Conservation (phyloP, 23 red algal species). For the Cyanidium caldarium region DNA sequence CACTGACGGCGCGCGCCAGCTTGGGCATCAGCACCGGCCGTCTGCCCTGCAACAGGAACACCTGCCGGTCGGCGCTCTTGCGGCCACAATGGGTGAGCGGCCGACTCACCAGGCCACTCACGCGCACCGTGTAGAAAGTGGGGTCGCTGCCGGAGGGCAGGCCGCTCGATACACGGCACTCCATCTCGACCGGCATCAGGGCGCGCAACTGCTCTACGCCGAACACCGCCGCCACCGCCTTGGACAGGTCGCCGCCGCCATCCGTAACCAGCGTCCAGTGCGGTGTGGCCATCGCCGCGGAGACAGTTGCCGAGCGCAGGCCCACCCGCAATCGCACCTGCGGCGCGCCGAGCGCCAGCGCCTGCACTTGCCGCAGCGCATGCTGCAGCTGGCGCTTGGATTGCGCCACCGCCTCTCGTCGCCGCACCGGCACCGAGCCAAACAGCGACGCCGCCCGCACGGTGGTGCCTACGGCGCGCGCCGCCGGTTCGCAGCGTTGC, state of each 20-base stretch:
- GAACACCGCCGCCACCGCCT: slow-evolving; percentile 4
- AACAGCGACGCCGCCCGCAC: slow-evolving; percentile 41
- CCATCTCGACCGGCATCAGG: not conserved
- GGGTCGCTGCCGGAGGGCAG: too few relatives aligned
- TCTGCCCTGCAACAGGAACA: slow-evolving; percentile 27
- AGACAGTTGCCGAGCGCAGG: too few relatives aligned
- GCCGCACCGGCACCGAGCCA: slow-evolving; percentile 48
- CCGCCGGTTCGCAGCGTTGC: not conserved
- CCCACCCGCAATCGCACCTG: slow-evolving; percentile 30
- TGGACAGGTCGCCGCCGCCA: not conserved
- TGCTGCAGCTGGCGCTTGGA: slow-evolving; percentile 29
- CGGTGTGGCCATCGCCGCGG: not conserved
- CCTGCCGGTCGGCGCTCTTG: slow-evolving; percentile 43
- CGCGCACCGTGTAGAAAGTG: too few relatives aligned
- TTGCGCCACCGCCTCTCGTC: slow-evolving; percentile 23
- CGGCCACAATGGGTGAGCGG: slow-evolving; percentile 26
- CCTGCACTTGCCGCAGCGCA: slow-evolving; percentile 32
- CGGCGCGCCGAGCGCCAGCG: slow-evolving; percentile 29
- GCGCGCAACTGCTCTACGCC: not conserved
- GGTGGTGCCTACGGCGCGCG: slow-evolving; percentile 47
- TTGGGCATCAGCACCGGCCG: slow-evolving; percentile 43
- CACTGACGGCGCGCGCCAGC: slow-evolving; percentile 26
- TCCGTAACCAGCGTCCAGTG: not conserved
- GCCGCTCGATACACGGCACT: too few relatives aligned
- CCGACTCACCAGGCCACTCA: too few relatives aligned